A percentile compares a stretch with the other conserved stretches of the same genome.
These are phyloP conservation scores for Psilocybe subaeruginosa DNA, from an alignment of 768 basidiomycete species.

Conservation along the genomic window DNA sequence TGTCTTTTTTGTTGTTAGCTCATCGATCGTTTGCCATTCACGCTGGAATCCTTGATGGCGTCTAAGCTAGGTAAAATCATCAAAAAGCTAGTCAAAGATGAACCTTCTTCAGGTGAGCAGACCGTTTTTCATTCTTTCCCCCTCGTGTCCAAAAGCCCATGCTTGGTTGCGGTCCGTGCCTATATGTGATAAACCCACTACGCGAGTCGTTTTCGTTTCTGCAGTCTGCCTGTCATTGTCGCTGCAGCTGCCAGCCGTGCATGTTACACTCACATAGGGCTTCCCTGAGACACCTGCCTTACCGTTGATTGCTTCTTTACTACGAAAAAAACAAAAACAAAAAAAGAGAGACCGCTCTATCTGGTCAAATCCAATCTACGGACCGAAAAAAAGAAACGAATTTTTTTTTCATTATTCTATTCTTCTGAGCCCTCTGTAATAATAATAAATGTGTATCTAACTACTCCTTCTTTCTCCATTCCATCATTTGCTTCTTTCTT, in stretches of 20 bases:
- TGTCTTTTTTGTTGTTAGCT: conserved; percentile 47
- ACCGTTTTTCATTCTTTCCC: conserved; percentile 3
- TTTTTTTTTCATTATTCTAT: conserved; percentile 6
- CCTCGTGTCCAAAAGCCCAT: conserved; percentile 1
- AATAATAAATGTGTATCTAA: conserved; percentile 71
- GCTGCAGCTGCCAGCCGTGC: conserved; percentile 1
- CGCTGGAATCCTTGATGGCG: conserved; percentile 64
- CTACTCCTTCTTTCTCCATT: conserved; percentile 41
- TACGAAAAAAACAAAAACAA: neutral
- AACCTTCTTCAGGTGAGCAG: conserved; percentile 79
- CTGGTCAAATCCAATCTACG: neutral
- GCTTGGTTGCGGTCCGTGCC: conserved; percentile 13
- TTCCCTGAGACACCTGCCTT: conserved; percentile 16
- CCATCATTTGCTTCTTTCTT: too few relatives aligned
- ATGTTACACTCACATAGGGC: conserved; percentile 20
- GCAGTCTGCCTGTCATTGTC: neutral
- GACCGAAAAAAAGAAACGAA: neutral
- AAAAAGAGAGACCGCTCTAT: neutral
- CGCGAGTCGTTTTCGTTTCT: neutral
- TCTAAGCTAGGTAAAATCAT: conserved; percentile 84
- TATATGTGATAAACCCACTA: conserved; percentile 18
- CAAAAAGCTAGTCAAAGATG: conserved; percentile 75
- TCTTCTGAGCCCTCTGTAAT: conserved; percentile 35
- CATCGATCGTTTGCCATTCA: conserved; percentile 82
- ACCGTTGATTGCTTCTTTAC: conserved; percentile 9